Conservation (phyloP, 2,329 filamentous ascomycete species). For the Penicillium sp. region DNA sequence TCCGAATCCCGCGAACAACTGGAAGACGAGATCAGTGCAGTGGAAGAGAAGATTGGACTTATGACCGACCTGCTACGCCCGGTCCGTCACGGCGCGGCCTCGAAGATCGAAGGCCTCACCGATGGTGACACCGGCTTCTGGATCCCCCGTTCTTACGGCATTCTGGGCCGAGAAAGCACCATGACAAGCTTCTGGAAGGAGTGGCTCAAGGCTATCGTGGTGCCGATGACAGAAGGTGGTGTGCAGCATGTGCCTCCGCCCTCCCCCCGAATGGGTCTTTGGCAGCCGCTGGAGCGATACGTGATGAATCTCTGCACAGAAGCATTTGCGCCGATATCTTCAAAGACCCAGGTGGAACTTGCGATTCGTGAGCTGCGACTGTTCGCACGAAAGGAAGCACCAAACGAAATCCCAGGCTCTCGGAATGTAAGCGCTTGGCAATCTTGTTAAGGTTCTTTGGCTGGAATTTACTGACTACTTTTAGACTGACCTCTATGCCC, state of each 20-base stretch:
- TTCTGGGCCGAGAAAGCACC: conserved; percentile 80
- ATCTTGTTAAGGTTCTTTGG: not conserved
- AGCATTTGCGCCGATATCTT: conserved; percentile 86
- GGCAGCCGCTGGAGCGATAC: conserved; percentile 95
- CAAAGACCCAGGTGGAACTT: conserved; percentile 93
- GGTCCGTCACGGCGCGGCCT: conserved; percentile 88
- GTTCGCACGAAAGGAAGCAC: conserved; percentile 88
- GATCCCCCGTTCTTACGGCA: conserved; percentile 91
- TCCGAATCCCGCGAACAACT: conserved; percentile 78
- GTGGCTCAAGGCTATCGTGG: conserved; percentile 90
- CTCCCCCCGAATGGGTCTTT: conserved; percentile 87
- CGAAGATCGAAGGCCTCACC: conserved; percentile 95
- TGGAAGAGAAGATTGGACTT: conserved; percentile 94
- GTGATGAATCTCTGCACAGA: conserved; percentile 96
- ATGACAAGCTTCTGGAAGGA: conserved; percentile 97
- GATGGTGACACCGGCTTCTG: conserved; percentile 94
- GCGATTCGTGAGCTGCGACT: conserved; percentile 85
- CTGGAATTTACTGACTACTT: conserved; percentile 10
- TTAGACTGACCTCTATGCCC: conserved; percentile 80
- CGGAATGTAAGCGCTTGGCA: conserved; percentile 57
- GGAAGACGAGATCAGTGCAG: conserved; percentile 91
- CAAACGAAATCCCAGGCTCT: conserved; percentile 89
- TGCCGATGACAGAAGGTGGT: conserved; percentile 90
- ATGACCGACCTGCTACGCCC: conserved; percentile 96
- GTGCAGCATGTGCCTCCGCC: conserved; percentile 81